phyloP scores from a whole-genome alignment of 176 grass and related monocot species.

The Lolium perenne region DNA sequence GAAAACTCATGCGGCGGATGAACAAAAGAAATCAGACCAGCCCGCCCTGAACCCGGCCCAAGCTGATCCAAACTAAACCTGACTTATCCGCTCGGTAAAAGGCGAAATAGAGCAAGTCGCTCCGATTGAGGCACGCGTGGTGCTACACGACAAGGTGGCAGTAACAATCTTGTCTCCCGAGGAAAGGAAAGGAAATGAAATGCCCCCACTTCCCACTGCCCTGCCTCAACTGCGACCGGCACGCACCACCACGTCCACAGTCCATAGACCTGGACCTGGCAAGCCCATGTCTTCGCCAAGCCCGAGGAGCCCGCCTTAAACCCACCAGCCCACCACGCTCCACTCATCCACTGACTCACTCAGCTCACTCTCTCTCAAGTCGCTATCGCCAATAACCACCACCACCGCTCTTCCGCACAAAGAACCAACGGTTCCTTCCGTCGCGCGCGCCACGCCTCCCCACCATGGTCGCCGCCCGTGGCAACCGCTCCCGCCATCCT shows the following conservation, averaged over 20 bases:
- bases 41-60: not conserved
- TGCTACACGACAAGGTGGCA: conserved; percentile 2
- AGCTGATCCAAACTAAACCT: not conserved
- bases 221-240: conserved; percentile 17
- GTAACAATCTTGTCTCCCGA: conserved; percentile 30
- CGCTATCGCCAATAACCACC: conserved; percentile 38
- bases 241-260: not conserved
- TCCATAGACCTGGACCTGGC: not conserved
- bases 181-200: conserved; percentile 13
- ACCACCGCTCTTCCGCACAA: conserved; percentile 4
- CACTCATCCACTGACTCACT: not conserved
- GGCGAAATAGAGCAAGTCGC: not conserved
- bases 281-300: conserved; percentile 45
- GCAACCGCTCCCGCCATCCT: conserved; percentile 38
- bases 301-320: conserved; percentile 49
- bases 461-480: conserved; percentile 39
- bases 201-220: conserved; percentile 3
- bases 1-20: too few species aligned
- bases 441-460: not conserved
- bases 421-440: not conserved
- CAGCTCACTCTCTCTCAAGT: conserved; percentile 17
- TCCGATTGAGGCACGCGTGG: not conserved
- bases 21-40: too few species aligned
- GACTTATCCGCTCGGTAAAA: not conserved
- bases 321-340: not conserved